These are phyloP conservation scores for Rhizopogon vesiculosus DNA, from an alignment of 768 basidiomycete genomes.

Conservation along the genomic window DNA sequence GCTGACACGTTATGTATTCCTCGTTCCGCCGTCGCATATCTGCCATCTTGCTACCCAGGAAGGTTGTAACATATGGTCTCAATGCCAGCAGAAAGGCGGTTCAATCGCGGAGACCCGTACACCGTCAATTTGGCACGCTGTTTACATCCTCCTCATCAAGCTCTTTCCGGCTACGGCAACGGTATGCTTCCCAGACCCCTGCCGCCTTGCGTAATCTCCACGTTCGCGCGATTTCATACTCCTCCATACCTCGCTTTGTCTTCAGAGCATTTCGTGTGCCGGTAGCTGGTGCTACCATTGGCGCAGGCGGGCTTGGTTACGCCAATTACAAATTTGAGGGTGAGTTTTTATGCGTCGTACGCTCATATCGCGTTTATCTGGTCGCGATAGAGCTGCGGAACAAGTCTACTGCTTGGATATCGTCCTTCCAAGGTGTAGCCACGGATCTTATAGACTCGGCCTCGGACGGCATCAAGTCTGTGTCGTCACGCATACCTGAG, in stretches of 20 bases:
- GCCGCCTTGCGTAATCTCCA: conserved; percentile 60
- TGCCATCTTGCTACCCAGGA: conserved; percentile 30
- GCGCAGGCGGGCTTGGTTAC: conserved; percentile 88
- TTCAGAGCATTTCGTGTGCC: conserved; percentile 86
- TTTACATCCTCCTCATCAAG: conserved; percentile 36
- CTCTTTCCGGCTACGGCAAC: conserved; percentile 39
- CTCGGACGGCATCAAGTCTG: conserved; percentile 59
- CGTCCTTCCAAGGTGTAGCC: conserved; percentile 61
- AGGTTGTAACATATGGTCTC: conserved; percentile 51
- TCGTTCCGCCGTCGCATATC: conserved; percentile 36
- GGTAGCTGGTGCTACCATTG: conserved; percentile 82
- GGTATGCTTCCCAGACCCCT: conserved; percentile 39
- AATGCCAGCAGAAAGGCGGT: conserved; percentile 33
- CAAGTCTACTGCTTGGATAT: conserved; percentile 63
- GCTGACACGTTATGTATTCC: conserved; percentile 34
- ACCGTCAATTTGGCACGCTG: conserved; percentile 56
- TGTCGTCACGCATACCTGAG: conserved; percentile 53
- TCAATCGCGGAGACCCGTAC: conserved; percentile 37
- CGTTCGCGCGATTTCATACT: conserved; percentile 75
- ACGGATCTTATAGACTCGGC: conserved; percentile 71
- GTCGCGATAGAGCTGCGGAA: conserved; percentile 60
- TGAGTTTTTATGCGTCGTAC: conserved; percentile 27
- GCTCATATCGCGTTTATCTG: not conserved
- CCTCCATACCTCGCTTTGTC: conserved; percentile 85
- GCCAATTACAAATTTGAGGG: conserved; percentile 98